Evolutionary conservation across 495 filamentous ascomycete genomes (phyloP).

Genomic region (Ascodesmis nigricans): DNA sequence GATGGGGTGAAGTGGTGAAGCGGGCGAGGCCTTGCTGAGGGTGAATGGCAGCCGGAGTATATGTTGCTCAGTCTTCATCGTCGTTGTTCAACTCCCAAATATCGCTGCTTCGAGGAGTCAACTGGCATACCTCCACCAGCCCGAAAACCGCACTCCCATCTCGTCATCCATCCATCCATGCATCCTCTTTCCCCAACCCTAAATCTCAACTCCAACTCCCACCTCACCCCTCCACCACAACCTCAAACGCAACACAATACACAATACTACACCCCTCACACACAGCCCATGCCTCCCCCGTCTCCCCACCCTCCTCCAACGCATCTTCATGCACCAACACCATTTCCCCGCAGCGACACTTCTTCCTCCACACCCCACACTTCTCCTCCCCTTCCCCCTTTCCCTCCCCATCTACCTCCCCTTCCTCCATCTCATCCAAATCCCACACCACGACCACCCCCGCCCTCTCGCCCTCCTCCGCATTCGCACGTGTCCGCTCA

Average conservation of each 20-base stretch:
- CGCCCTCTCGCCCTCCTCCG: constrained; percentile 12
- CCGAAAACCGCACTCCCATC: too few species aligned
- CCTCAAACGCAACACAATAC: constrained; percentile 51
- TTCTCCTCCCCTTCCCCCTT: constrained; percentile 29
- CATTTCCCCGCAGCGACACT: constrained; percentile 63
- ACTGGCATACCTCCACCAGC: too few species aligned
- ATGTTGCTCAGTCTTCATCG: too few species aligned
- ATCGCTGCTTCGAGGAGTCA: too few species aligned
- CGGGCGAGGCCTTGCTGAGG: too few species aligned
- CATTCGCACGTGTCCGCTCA: constrained; percentile 24
- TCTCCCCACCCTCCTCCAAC: constrained; percentile 40
- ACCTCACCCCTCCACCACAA: constrained; percentile 30
- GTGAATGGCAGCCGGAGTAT: too few species aligned
- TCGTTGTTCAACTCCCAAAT: too few species aligned
- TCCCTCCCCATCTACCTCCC: constrained; percentile 75
- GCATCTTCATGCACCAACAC: constrained; percentile 44
- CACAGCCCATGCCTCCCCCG: constrained; percentile 49
- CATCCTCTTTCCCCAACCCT: too few species aligned
- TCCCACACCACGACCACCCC: neutral
- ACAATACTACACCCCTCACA: constrained; percentile 68
- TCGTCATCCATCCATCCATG: too few species aligned
- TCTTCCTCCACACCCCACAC: constrained; percentile 35
- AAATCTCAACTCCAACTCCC: too few species aligned
- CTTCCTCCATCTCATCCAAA: constrained; percentile 34
- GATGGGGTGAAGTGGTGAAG: too few species aligned